Percentiles rank a stretch among this genome's conserved stretches.
Conservation (phyloP, 768 basidiomycete species). For the Boletus sensibilis region DNA sequence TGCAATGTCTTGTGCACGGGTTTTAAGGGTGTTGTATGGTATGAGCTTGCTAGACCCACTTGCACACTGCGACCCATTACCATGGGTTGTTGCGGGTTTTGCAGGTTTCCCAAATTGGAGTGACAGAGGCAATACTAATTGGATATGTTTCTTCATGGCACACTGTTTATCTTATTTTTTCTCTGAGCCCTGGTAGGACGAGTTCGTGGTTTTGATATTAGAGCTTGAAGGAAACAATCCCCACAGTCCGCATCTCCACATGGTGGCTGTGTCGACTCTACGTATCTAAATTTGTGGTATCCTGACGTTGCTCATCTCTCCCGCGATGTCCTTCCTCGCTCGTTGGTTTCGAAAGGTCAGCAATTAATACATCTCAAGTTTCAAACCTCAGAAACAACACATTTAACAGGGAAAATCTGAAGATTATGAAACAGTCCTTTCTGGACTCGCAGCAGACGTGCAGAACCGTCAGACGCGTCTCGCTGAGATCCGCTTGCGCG, state of each 20-base stretch:
- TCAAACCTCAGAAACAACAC: background rate
- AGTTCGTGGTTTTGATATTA: background rate
- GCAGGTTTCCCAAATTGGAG: background rate
- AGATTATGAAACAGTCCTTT: conserved; percentile 76
- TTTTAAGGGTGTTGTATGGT: too few species aligned
- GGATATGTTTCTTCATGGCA: too few species aligned
- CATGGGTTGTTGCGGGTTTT: background rate
- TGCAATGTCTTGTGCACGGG: background rate
- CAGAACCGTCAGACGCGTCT: conserved; percentile 71
- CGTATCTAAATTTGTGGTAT: conserved; percentile 16
- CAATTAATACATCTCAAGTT: background rate
- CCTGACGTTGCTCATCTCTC: conserved; percentile 2
- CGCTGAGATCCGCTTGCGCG: conserved; percentile 81
- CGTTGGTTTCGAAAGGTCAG: conserved; percentile 32
- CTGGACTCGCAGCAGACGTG: conserved; percentile 64
- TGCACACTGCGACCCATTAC: too few species aligned
- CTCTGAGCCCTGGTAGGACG: background rate
- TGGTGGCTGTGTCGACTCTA: conserved; percentile 24
- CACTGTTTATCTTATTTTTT: too few species aligned
- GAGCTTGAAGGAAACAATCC: background rate
- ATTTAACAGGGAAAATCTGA: conserved; percentile 36
- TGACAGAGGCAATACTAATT: too few species aligned
- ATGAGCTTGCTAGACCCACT: background rate
- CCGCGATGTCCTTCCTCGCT: conserved; percentile 31
- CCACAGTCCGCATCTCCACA: background rate